A percentile compares a stretch with the other conserved stretches of the same genome.
Conservation (phyloP, 139 green algal species). For the Volvox reticuliferus region DNA sequence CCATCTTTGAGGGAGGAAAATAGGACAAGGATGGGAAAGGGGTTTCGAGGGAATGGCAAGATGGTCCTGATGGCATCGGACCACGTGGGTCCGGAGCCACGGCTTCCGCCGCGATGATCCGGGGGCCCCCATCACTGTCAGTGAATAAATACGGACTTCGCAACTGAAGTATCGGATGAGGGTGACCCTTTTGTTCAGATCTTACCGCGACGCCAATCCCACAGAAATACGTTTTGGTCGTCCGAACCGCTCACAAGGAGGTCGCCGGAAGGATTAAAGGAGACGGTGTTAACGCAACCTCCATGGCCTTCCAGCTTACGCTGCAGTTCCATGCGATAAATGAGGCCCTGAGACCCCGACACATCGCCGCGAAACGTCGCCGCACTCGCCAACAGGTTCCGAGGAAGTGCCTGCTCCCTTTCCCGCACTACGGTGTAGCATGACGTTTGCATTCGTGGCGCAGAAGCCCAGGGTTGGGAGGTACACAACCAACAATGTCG, state of each 20-base stretch:
- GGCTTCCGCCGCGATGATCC: too few relatives aligned
- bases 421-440: not conserved
- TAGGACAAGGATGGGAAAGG: too few relatives aligned
- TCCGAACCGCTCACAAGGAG: constrained; percentile 69
- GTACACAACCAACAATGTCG: too few relatives aligned
- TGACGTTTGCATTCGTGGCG: not conserved
- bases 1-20: too few relatives aligned
- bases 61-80: too few relatives aligned
- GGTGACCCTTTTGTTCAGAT: too few relatives aligned
- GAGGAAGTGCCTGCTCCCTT: not conserved
- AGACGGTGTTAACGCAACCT: constrained; percentile 77
- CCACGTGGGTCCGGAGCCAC: too few relatives aligned
- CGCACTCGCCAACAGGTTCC: not conserved
- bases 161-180: too few relatives aligned
- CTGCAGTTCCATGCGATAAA: constrained; percentile 57
- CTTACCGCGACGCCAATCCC: constrained; percentile 67
- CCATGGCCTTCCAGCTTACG: constrained; percentile 50
- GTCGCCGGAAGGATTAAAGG: constrained; percentile 63
- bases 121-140: too few relatives aligned
- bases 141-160: too few relatives aligned
- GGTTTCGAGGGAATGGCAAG: too few relatives aligned
- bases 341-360: constrained; percentile 1
- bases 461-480: too few relatives aligned
- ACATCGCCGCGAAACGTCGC: not conserved
- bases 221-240: constrained; percentile 71